A percentile compares a stretch with the other conserved stretches of the same genome.
Evolutionary conservation across 2,329 filamentous ascomycete species (phyloP).

Genomic region (Coniochaeta sp.): DNA sequence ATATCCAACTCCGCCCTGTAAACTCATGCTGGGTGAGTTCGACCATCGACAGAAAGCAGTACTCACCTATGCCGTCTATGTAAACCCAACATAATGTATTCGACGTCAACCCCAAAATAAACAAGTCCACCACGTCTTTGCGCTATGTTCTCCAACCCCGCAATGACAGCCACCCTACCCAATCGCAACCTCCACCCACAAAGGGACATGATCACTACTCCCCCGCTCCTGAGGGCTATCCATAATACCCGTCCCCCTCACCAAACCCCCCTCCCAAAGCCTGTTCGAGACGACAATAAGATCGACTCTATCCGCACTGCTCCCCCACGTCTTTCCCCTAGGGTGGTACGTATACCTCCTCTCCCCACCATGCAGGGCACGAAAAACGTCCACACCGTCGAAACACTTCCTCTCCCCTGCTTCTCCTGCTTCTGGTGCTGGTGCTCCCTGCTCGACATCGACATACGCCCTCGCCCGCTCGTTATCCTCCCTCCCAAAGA

Average conservation of each 20-base stretch:
- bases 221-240: conserved; percentile 36
- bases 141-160: no score
- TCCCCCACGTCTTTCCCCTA: conserved; percentile 33
- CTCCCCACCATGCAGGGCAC: conserved; percentile 32
- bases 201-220: conserved; percentile 45
- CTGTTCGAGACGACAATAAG: conserved; percentile 36
- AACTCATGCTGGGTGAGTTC: no score
- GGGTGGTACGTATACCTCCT: conserved; percentile 44
- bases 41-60: no score
- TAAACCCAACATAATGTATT: no score
- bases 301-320: conserved; percentile 47
- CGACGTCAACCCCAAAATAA: no score
- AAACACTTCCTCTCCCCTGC: conserved; percentile 19
- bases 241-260: conserved; percentile 22
- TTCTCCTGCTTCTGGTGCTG: no score
- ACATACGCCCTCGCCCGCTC: conserved; percentile 9
- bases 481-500: conserved; percentile 27
- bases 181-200: conserved; percentile 29
- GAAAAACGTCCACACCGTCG: conserved; percentile 36
- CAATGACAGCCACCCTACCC: background rate
- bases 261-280: conserved; percentile 18
- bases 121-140: no score
- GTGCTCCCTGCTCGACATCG: background rate
- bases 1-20: no score
- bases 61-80: no score